These are phyloP conservation scores for Fusarium graminum DNA, from an alignment of 2,329 filamentous ascomycete species.

Conservation along the genomic window DNA sequence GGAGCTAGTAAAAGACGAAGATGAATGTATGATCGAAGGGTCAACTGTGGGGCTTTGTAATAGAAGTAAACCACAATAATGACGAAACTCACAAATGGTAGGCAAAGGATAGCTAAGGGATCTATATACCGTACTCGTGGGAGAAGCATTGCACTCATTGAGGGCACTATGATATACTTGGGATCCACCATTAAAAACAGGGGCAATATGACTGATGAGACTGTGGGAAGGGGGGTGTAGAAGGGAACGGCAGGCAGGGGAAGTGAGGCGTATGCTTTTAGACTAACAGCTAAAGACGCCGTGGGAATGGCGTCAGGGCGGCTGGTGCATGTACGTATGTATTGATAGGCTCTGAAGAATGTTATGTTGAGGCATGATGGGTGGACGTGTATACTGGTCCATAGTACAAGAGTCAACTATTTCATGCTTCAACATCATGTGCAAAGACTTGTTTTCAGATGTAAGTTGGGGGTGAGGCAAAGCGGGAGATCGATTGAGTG, in stretches of 20 bases:
- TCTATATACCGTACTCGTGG: slow-evolving; percentile 46
- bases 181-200: slow-evolving; percentile 43
- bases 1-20: slow-evolving; percentile 33
- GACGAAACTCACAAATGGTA: slow-evolving; percentile 44
- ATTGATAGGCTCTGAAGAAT: slow-evolving; percentile 16
- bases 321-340: slow-evolving; percentile 6
- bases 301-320: slow-evolving; percentile 43
- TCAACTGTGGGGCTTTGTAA: slow-evolving; percentile 40
- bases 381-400: slow-evolving; percentile 28
- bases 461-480: slow-evolving; percentile 35
- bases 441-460: slow-evolving; percentile 4
- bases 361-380: slow-evolving; percentile 17
- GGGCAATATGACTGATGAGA: slow-evolving; percentile 44
- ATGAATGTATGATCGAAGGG: slow-evolving; percentile 29
- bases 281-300: slow-evolving; percentile 39
- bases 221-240: slow-evolving; percentile 42
- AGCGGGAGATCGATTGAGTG: slow-evolving; percentile 36
- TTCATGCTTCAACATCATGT: slow-evolving; percentile 17
- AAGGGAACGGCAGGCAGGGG: slow-evolving; percentile 37
- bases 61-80: slow-evolving; percentile 44
- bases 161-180: slow-evolving; percentile 38
- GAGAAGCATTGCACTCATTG: slow-evolving; percentile 39
- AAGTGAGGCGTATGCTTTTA: slow-evolving; percentile 47
- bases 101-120: slow-evolving; percentile 43
- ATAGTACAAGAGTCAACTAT: slow-evolving; percentile 7